phyloP scores from a whole-genome alignment of 1,284 basidiomycete species.

The Sutorius eximius region DNA sequence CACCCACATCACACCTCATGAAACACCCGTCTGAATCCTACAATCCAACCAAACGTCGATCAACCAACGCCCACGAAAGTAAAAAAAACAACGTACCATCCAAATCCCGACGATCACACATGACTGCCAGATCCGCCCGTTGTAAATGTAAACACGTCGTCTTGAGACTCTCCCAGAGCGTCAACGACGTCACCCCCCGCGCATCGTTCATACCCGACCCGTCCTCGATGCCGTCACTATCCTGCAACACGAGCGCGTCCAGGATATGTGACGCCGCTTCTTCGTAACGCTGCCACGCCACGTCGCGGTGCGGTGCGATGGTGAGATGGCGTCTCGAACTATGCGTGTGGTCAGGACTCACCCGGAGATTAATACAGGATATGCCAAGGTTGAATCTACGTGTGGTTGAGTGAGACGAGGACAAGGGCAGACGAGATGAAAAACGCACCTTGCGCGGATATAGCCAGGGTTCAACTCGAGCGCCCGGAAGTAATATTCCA shows the following conservation, averaged over 20 bases:
- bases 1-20: neutral
- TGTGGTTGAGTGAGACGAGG: slow-evolving; percentile 2
- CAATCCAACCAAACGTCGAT: neutral
- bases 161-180: slow-evolving; percentile 84
- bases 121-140: slow-evolving; percentile 66
- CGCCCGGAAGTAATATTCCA: slow-evolving; percentile 89
- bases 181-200: slow-evolving; percentile 71
- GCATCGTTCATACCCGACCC: slow-evolving; percentile 45
- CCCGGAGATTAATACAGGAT: slow-evolving; percentile 83
- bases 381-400: slow-evolving; percentile 88
- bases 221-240: slow-evolving; percentile 68
- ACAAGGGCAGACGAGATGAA: slow-evolving; percentile 13
- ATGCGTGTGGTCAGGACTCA: slow-evolving; percentile 37
- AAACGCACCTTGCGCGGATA: slow-evolving; percentile 78
- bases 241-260: slow-evolving; percentile 84
- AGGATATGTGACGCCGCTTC: slow-evolving; percentile 85
- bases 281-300: slow-evolving; percentile 59
- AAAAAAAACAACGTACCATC: slow-evolving; percentile 48
- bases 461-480: slow-evolving; percentile 91
- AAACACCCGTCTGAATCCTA: slow-evolving; percentile 22
- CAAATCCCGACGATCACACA: slow-evolving; percentile 72
- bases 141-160: slow-evolving; percentile 79
- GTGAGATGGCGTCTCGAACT: neutral
- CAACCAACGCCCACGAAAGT: too few relatives aligned
- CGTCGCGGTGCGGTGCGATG: too few relatives aligned